A percentile compares a stretch with the other conserved stretches of the same genome.
Conservation (phyloP, 192 early-diverging fungal species). For the Dissophora globulifera region DNA sequence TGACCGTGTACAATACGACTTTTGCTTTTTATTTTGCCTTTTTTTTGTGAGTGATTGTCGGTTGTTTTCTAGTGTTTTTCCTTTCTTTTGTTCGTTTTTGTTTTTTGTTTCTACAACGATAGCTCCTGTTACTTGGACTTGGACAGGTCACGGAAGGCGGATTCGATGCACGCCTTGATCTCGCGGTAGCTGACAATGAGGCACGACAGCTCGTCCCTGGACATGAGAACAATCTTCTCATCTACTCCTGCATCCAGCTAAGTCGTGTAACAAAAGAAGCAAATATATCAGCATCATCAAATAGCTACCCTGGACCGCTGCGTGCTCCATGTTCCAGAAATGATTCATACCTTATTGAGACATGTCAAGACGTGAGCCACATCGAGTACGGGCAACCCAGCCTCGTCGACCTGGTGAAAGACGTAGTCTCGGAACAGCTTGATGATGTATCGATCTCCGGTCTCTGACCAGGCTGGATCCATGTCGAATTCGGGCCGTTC, state of each 20-base stretch:
- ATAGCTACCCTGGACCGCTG: too few species aligned
- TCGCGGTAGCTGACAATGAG: slow-evolving; percentile 96
- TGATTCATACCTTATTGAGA: slow-evolving; percentile 84
- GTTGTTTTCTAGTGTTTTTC: slow-evolving; percentile 11
- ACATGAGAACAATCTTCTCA: slow-evolving; percentile 95
- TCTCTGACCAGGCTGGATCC: slow-evolving; percentile 97
- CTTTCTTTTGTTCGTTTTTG: slow-evolving; percentile 14
- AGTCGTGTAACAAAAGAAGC: background rate
- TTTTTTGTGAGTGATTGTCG: background rate
- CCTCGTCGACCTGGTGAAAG: slow-evolving; percentile 93
- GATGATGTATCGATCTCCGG: slow-evolving; percentile 96
- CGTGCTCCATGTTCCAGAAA: too few species aligned
- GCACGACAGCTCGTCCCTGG: slow-evolving; percentile 96
- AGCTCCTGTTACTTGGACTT: slow-evolving; percentile 38
- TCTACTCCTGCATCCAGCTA: slow-evolving; percentile 94
- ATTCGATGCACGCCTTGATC: slow-evolving; percentile 91
- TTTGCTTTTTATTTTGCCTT: slow-evolving; percentile 3
- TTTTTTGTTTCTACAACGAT: background rate
- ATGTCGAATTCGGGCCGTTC: slow-evolving; percentile 69
- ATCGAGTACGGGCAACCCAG: slow-evolving; percentile 85
- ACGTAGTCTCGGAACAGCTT: slow-evolving; percentile 99
- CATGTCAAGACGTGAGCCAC: slow-evolving; percentile 93
- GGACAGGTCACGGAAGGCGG: slow-evolving; percentile 84
- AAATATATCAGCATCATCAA: background rate
- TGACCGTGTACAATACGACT: background rate